Conservation (phyloP, 2,329 filamentous ascomycete species). For the Ploettnerulaceae sp. region DNA sequence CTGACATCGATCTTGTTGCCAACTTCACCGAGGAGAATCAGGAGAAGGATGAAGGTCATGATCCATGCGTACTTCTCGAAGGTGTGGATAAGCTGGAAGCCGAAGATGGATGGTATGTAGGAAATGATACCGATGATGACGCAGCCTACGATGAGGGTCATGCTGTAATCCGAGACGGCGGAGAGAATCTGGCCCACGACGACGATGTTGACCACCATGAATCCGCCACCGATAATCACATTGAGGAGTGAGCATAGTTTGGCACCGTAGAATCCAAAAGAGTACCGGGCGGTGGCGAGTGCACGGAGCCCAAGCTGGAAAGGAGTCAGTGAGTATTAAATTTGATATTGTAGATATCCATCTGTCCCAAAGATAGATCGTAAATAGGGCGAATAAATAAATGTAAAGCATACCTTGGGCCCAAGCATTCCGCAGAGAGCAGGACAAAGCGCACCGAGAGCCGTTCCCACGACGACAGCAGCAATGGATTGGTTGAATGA, state of each 20-base stretch:
- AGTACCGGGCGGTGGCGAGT: slow-evolving; percentile 42
- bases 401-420: slow-evolving; percentile 33
- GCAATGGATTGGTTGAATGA: slow-evolving; percentile 40
- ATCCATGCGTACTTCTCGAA: slow-evolving; percentile 48
- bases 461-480: slow-evolving; percentile 38
- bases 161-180: slow-evolving; percentile 35
- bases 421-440: slow-evolving; percentile 40
- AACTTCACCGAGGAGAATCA: slow-evolving; percentile 44
- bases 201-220: slow-evolving; percentile 42
- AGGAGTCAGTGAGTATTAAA: slow-evolving; percentile 1
- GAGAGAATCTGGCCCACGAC: slow-evolving; percentile 38
- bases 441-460: slow-evolving; percentile 39
- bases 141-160: slow-evolving; percentile 38
- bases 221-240: slow-evolving; percentile 40
- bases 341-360: no score
- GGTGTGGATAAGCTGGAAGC: slow-evolving; percentile 40
- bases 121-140: slow-evolving; percentile 29
- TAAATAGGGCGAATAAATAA: no score
- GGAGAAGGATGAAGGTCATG: slow-evolving; percentile 42
- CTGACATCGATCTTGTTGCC: slow-evolving; percentile 40
- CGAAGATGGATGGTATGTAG: slow-evolving; percentile 32
- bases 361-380: no score
- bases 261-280: slow-evolving; percentile 47
- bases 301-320: slow-evolving; percentile 37
- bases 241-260: slow-evolving; percentile 45